Percentiles rank a stretch among this genome's conserved stretches.
Conservation (phyloP, 805 yeast species). For the Ogataea haglerorum region DNA sequence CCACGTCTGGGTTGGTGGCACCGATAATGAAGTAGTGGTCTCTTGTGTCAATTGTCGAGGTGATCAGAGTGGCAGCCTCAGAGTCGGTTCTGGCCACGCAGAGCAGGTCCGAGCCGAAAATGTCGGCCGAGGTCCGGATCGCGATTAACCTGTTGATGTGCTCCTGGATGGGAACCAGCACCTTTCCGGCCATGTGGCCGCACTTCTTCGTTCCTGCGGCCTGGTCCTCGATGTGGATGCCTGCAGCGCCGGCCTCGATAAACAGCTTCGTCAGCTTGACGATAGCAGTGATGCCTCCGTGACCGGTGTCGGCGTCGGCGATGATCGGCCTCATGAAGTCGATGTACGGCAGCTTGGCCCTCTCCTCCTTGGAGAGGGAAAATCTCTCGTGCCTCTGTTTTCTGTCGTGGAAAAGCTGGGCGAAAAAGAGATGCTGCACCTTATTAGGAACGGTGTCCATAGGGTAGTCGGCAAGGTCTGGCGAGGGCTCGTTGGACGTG, state of each 20-base stretch:
- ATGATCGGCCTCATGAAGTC: slow-evolving; percentile 93
- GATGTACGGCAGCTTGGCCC: slow-evolving; percentile 66
- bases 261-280: slow-evolving; percentile 93
- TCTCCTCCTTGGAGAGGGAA: slow-evolving; percentile 55
- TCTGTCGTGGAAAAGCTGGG: slow-evolving; percentile 95
- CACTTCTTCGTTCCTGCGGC: slow-evolving; percentile 98
- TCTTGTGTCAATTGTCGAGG: slow-evolving; percentile 90
- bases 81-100: slow-evolving; percentile 96
- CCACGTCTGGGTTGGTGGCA: slow-evolving; percentile 78
- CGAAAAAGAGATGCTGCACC: slow-evolving; percentile 95
- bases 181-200: slow-evolving; percentile 99
- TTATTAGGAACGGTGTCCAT: slow-evolving; percentile 98
- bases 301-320: slow-evolving; percentile 99
- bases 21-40: slow-evolving; percentile 93
- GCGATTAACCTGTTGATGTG: slow-evolving; percentile 93
- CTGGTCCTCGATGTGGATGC: slow-evolving; percentile 98
- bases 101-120: slow-evolving; percentile 80
- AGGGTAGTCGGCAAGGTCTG: slow-evolving; percentile 98
- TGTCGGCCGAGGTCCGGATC: slow-evolving; percentile 92
- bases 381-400: slow-evolving; percentile 88
- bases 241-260: slow-evolving; percentile 98
- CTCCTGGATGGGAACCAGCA: slow-evolving; percentile 95
- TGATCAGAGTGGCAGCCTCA: slow-evolving; percentile 93
- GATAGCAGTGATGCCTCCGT: slow-evolving; percentile 96
- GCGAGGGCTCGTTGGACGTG: slow-evolving; percentile 95